Base-by-base conservation (phyloP, 2,329 filamentous ascomycete species). In the Simplicillium sp. region DNA sequence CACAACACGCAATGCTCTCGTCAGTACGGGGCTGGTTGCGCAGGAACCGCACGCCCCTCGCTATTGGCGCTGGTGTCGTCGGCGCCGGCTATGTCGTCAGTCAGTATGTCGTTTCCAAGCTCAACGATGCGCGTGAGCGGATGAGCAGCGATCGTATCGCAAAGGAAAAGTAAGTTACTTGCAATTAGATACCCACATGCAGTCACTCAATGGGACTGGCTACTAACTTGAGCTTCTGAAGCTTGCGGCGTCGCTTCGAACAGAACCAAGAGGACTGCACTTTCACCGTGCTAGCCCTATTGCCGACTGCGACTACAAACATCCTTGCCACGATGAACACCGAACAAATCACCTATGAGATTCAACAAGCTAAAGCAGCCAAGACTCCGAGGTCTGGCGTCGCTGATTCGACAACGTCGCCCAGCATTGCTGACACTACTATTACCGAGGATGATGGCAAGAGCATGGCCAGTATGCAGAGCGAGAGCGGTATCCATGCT, bases 261-360 rank as follows among this genome's bases (percentile, higher is more conserved):
- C 92, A 98, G 65, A 98, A 98, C 62, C 92, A 98, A 60, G 90
- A 95, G 59, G 92, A 98, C 64, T 98, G 92, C 66, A 96, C 90
- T 37, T 96, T 94, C 60, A 98, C 92, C 31, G 88, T 97, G 35
- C 80, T 97, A n/a, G 92, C 90, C 25, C 79, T 98, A 41, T 75
- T 98, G 9, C 92, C 92, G 4, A 94, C 90, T 29, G 86, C 88
- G 7, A 89, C 89, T 17, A 80, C 92, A 50, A 90, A 94, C 58
- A 84, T 98, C 53, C 71, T 96, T 54, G 81, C 87, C 50, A 81
- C 84, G 28, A 77, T 97, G 52, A 87, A 94, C 40, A 94, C 94
- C 34, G 92, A 98, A 61, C 80, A 85, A 54, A 87, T 96, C 54
- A 90, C 90, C 4, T 83, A 89, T 50, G 89, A 97, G 65, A 77